Base-by-base conservation (phyloP, 371 early-diverging fungal genomes). In the Mitosporidium daphniae region DNA sequence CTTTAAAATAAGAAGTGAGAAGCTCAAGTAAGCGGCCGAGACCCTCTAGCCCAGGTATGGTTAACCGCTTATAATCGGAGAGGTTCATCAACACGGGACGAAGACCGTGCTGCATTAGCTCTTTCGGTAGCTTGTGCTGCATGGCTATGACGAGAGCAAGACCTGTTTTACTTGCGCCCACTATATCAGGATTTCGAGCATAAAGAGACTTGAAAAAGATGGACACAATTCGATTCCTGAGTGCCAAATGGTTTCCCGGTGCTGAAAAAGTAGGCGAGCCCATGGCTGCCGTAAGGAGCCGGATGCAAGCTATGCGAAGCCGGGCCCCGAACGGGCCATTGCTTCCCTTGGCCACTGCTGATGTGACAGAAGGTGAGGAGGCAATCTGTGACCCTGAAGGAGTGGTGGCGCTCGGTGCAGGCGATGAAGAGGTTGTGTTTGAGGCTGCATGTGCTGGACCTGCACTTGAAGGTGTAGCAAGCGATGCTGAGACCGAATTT, bases 131-230 rank as follows among this genome's bases (percentile, higher is more conserved):
- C 37, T 75, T 77, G 17, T 51, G 46, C 30, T 66, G 64, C 6
- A 5, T 14, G 0, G 54, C 45, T 14, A 86, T 38, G 1, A 91
- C 73, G 28, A 72, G 61, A 32, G 64, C 57, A 18, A 93, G 38
- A n/a, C 86, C 86, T 26, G 61, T 55, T 41, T 80, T 70, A 0
- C 86, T 77, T 6, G 63, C 75, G 17, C 77, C 78, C 1, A 89
- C 82, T 1, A 93, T 69, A 38, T 80, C 80, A 0, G 60, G 54
- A 1, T 67, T 60, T 31, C 68, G 73, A 30, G 68, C 58, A 37
- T 91, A 82, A 9, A 93, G 45, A 3, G 71, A 70, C 44, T 84
- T 89, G 56, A 93, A 91, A 35, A 93, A 93, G 8, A 91, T 73
- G 4, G 71, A 58, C 20, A 80, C 73, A 17, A 91, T 82, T 16